These are phyloP conservation scores for Verticillium isaacii DNA, from an alignment of 2,329 filamentous ascomycete species.

Conservation along the genomic window DNA sequence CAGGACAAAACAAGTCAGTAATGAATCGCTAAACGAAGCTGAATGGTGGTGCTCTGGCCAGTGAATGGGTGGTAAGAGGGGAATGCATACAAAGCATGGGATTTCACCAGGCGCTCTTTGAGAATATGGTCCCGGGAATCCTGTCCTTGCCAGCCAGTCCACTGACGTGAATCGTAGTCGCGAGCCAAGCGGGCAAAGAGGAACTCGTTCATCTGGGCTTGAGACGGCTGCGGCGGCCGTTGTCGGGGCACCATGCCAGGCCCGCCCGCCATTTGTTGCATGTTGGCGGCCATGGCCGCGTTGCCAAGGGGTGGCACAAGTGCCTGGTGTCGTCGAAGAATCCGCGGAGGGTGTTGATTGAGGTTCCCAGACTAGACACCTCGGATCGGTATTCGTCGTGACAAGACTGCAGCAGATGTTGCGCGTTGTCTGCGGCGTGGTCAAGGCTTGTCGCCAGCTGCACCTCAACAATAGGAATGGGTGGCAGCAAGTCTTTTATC, in stretches of 20 bases:
- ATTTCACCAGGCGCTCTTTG: constrained; percentile 36
- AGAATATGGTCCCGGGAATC: constrained; percentile 19
- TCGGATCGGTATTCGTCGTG: neutral
- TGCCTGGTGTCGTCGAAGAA: neutral
- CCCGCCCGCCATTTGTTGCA: constrained; percentile 50
- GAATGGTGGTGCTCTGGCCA: neutral
- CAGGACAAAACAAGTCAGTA: constrained; percentile 6
- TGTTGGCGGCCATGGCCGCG: constrained; percentile 57
- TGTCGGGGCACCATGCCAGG: constrained; percentile 40
- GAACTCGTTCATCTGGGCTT: constrained; percentile 28
- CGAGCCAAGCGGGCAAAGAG: constrained; percentile 30
- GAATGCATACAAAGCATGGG: constrained; percentile 34
- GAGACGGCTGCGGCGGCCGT: constrained; percentile 28
- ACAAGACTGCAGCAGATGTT: constrained; percentile 4
- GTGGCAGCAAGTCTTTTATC: constrained; percentile 11
- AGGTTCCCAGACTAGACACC: neutral
- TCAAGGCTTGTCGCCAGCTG: neutral
- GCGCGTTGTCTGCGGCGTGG: neutral
- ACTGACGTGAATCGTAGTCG: constrained; percentile 13
- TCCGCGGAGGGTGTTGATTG: neutral
- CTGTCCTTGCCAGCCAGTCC: constrained; percentile 31
- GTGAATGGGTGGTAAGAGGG: neutral
- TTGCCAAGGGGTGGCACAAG: constrained; percentile 12
- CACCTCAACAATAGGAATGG: constrained; percentile 11
- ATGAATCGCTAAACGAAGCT: constrained; percentile 4